phyloP scores from a whole-genome alignment of 2,329 filamentous ascomycete species.

The Rutstroemia sp. region DNA sequence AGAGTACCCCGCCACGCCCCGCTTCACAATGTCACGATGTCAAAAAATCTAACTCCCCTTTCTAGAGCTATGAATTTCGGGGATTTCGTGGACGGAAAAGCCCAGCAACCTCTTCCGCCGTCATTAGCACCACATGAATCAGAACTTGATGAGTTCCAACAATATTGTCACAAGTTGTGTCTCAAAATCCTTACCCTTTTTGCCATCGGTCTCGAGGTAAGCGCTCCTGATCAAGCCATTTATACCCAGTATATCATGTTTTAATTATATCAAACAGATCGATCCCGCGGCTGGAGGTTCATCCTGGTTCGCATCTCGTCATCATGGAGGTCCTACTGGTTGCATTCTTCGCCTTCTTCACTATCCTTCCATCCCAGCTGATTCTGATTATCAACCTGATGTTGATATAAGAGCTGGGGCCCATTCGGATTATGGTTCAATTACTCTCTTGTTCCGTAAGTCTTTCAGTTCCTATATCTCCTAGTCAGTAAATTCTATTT shows the following conservation, averaged over 20 bases:
- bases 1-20: conserved; percentile 46
- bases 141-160: conserved; percentile 59
- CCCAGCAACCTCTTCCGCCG: conserved; percentile 69
- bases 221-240: background rate
- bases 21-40: too few relatives aligned
- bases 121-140: conserved; percentile 52
- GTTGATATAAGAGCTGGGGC: conserved; percentile 79
- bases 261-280: conserved; percentile 15
- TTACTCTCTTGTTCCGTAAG: conserved; percentile 66
- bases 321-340: conserved; percentile 48
- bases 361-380: conserved; percentile 50
- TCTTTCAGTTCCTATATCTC: background rate
- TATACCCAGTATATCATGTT: background rate
- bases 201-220: conserved; percentile 64
- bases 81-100: conserved; percentile 58
- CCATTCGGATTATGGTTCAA: conserved; percentile 72
- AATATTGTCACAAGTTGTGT: conserved; percentile 66
- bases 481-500: too few relatives aligned
- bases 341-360: conserved; percentile 55
- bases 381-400: conserved; percentile 37
- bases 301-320: conserved; percentile 48
- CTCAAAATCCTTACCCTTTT: conserved; percentile 68
- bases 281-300: conserved; percentile 19
- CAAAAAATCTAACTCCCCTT: background rate
- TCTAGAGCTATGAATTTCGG: conserved; percentile 85